Evolutionary conservation across 306 rosid species (phyloP).

Genomic region (Acmispon strigosus): DNA sequence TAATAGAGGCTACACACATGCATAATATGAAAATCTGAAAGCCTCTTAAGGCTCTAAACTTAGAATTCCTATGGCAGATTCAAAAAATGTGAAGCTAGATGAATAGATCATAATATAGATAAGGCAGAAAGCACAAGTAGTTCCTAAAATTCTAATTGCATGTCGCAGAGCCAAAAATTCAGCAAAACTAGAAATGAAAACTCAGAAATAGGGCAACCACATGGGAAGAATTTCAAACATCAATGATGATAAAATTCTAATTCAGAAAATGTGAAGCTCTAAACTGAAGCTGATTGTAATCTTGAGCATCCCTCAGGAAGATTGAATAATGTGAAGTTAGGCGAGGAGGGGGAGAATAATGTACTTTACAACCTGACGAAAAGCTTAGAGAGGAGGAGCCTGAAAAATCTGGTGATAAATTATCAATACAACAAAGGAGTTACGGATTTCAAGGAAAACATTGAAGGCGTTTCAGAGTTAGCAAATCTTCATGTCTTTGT

Average conservation of each 20-base stretch:
- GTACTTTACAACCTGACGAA: constrained; percentile 8
- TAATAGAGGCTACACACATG: too few species aligned
- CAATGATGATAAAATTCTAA: not conserved
- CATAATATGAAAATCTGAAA: too few species aligned
- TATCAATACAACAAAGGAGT: constrained; percentile 14
- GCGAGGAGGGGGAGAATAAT: constrained; percentile 33
- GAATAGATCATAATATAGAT: constrained; percentile 9
- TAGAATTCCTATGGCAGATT: too few species aligned
- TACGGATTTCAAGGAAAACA: not conserved
- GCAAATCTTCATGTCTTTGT: too few species aligned
- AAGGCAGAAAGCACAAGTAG: not conserved
- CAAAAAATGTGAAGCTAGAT: too few species aligned
- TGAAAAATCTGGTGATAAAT: constrained; percentile 11
- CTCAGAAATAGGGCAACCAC: not conserved
- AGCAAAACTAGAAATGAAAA: not conserved
- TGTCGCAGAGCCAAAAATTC: not conserved
- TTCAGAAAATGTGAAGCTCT: too few species aligned
- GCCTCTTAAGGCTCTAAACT: too few species aligned
- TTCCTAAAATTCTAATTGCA: not conserved
- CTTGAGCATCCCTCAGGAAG: constrained; percentile 53
- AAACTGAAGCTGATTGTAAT: constrained; percentile 45
- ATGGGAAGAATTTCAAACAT: not conserved
- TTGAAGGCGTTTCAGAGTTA: constrained; percentile 17
- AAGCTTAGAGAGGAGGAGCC: constrained; percentile 19
- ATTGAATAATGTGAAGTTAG: constrained; percentile 40